Evolutionary conservation across 192 early-diverging fungal genomes (phyloP), one percentile per base, ranked within the genome.

Genomic region (Anaeromyces robustus): DNA sequence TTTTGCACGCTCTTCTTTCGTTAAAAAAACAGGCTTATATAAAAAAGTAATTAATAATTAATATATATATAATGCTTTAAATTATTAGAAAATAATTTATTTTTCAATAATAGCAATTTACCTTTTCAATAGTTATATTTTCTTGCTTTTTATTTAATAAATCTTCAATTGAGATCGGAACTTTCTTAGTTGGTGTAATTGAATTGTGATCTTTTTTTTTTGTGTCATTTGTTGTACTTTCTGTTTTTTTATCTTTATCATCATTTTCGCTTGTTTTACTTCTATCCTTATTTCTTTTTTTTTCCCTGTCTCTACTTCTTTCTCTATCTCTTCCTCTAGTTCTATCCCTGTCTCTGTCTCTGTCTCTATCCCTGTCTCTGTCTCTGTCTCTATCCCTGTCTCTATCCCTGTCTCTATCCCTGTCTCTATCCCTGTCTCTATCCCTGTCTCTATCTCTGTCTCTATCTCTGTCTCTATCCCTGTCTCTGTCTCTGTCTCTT

Each of bases 1-100:
- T 80, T 94, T 89, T 30, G 93, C 93, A 22, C 97, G 89, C 84
- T 99, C 92, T 84, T 94, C 94, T 84, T 99, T 99, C 22, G 94
- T 94, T 81, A 99, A 79, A 80, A 97, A 99, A 79, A 89, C 91
- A 0, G 94, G 93, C 87, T 39, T 29, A 30, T 77, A 26, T 80
- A 17, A 59, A 1, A 78, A 77, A 37, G 29, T 32, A 39, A 32
- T 79, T 52, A 31, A 37, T 7, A 37, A 31, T n/a, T 30, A 26
- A 19, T 78, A 29, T 22, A 37, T 29, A 26, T 39, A 30, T 30
- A 39, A 12, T 39, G 13, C 16, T 39, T 39, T 39, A 22, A 80
- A 30, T 16, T 30, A 29, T 17, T 17, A 3, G 2, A 31, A n/a
- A 30, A 52, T n/a, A n/a, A n/a, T n/a, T n/a, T n/a, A n/a, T n/a